Evolutionary conservation across 108 stramenopile genomes (phyloP).

Genomic region (Skeletonema marinoi): DNA sequence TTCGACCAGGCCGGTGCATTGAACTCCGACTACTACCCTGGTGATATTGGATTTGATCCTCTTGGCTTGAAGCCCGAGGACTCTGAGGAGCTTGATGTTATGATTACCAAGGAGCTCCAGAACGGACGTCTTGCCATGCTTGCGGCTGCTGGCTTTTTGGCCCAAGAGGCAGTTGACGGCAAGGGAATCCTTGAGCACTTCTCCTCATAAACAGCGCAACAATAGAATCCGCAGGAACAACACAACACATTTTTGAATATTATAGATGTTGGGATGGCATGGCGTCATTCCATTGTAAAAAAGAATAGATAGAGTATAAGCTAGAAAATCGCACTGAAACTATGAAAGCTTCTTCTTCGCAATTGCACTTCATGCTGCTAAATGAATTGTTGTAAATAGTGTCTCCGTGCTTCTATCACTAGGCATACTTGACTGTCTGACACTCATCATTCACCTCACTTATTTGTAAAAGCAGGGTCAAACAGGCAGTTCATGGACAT

Average conservation of each 20-base stretch:
- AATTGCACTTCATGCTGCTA: too few species aligned
- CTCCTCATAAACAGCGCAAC: not conserved
- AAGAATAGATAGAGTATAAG: not conserved
- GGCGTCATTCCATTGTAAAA: not conserved
- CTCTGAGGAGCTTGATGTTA: constrained; percentile 55
- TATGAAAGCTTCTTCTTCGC: too few species aligned
- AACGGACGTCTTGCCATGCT: constrained; percentile 93
- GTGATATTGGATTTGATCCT: constrained; percentile 89
- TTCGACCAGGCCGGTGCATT: constrained; percentile 56
- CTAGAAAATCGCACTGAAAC: not conserved
- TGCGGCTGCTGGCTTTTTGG: constrained; percentile 83
- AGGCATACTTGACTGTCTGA: too few species aligned
- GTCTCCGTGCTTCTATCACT: too few species aligned
- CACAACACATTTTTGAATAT: not conserved
- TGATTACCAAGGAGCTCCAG: constrained; percentile 86
- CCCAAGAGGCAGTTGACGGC: constrained; percentile 83
- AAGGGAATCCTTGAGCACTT: constrained; percentile 81
- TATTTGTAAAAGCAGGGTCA: too few species aligned
- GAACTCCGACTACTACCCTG: constrained; percentile 67
- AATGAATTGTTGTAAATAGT: too few species aligned
- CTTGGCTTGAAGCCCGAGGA: constrained; percentile 79
- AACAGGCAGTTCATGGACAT: too few species aligned
- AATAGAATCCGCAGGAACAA: not conserved
- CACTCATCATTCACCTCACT: too few species aligned
- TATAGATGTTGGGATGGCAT: not conserved